These are phyloP conservation scores for Rubia tinctorum DNA, from an alignment of 305 asterid species.

Conservation along the genomic window DNA sequence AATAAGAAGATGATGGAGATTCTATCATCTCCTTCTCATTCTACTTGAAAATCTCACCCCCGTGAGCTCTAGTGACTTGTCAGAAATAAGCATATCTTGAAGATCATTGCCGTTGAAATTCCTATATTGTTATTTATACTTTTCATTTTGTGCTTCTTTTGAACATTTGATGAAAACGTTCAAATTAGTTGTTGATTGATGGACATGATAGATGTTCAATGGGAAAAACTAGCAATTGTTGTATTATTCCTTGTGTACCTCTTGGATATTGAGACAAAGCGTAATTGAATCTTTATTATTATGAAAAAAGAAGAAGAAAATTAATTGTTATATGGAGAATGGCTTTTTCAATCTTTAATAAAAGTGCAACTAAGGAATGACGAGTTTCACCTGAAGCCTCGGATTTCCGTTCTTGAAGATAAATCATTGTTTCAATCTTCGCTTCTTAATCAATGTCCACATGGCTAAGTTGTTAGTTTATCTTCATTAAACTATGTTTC, in stretches of 20 bases:
- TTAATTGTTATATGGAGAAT: no score
- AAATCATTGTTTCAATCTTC: slow-evolving; percentile 30
- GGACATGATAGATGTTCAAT: background rate
- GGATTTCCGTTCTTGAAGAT: slow-evolving; percentile 25
- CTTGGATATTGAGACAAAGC: no score
- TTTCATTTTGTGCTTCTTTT: background rate
- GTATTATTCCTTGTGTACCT: no score
- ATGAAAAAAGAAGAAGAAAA: no score
- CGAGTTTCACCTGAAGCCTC: slow-evolving; percentile 45
- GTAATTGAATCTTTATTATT: no score
- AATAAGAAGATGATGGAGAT: slow-evolving; percentile 88
- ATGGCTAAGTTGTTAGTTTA: slow-evolving; percentile 32
- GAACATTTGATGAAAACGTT: background rate
- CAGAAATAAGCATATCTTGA: slow-evolving; percentile 3
- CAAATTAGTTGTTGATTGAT: background rate
- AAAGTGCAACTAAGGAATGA: slow-evolving; percentile 8
- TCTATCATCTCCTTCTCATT: slow-evolving; percentile 45
- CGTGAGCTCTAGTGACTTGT: no score
- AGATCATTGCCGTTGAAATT: slow-evolving; percentile 8
- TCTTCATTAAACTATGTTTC: slow-evolving; percentile 25
- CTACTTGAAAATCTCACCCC: slow-evolving; percentile 9
- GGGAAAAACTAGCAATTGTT: no score
- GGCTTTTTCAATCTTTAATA: no score
- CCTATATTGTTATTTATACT: background rate
- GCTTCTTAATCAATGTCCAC: slow-evolving; percentile 29